Conservation (phyloP, 2,329 filamentous ascomycete species). For the Fusarium sp. region DNA sequence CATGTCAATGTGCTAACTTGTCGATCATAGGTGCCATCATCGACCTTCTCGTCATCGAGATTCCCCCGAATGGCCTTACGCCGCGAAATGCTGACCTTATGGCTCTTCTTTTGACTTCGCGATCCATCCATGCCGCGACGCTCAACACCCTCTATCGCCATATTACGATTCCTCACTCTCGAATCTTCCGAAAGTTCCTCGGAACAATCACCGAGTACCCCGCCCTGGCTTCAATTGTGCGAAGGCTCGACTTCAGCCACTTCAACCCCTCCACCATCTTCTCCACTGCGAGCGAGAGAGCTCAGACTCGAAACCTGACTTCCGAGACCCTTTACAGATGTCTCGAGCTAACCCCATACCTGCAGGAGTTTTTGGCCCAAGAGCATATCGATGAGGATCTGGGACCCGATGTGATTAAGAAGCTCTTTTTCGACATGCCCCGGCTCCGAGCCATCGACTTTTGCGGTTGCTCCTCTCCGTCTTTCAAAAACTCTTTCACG, state of each 20-base stretch:
- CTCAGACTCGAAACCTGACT: slow-evolving; percentile 81
- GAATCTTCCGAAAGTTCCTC: slow-evolving; percentile 86
- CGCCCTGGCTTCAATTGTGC: slow-evolving; percentile 79
- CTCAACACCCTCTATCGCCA: slow-evolving; percentile 81
- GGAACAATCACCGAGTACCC: slow-evolving; percentile 75
- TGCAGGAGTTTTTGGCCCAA: slow-evolving; percentile 83
- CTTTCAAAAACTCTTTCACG: slow-evolving; percentile 76
- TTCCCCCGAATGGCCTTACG: slow-evolving; percentile 78
- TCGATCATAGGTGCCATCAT: slow-evolving; percentile 74
- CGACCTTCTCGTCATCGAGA: slow-evolving; percentile 78
- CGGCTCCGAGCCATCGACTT: slow-evolving; percentile 78
- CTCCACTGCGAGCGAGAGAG: slow-evolving; percentile 79
- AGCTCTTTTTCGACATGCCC: slow-evolving; percentile 76
- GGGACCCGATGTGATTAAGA: slow-evolving; percentile 74
- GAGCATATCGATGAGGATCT: slow-evolving; percentile 86
- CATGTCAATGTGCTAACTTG: slow-evolving; percentile 40
- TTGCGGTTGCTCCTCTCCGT: slow-evolving; percentile 77
- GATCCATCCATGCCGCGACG: slow-evolving; percentile 78
- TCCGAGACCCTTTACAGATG: slow-evolving; percentile 78
- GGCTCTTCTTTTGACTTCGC: slow-evolving; percentile 81
- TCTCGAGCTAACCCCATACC: slow-evolving; percentile 76
- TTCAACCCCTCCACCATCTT: slow-evolving; percentile 86
- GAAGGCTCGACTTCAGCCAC: slow-evolving; percentile 86
- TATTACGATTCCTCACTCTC: slow-evolving; percentile 85
- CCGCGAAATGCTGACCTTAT: slow-evolving; percentile 84